A percentile compares a stretch with the other conserved stretches of the same genome.
These are phyloP conservation scores for Boletus huronensis DNA, from an alignment of 768 basidiomycete species.

Conservation along the genomic window DNA sequence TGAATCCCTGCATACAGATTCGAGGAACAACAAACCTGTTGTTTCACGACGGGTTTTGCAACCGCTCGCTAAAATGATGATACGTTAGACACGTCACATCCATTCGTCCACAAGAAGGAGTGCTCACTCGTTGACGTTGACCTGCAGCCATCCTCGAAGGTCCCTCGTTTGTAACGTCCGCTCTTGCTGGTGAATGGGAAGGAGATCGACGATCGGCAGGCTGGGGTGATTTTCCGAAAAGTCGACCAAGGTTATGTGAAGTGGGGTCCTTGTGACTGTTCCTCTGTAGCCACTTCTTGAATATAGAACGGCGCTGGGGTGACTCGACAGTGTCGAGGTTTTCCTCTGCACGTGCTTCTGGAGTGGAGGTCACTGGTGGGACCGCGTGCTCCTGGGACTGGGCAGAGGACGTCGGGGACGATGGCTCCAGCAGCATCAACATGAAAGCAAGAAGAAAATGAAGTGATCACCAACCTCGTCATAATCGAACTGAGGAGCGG, in stretches of 20 bases:
- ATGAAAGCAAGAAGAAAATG: not conserved
- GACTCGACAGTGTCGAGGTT: too few species aligned
- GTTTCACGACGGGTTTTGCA: too few species aligned
- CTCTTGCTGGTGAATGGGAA: not conserved
- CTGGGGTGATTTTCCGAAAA: too few species aligned
- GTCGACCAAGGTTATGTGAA: too few species aligned
- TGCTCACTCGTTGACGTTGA: not conserved
- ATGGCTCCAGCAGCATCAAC: not conserved
- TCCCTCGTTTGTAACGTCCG: not conserved
- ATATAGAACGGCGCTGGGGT: not conserved
- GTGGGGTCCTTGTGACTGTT: too few species aligned
- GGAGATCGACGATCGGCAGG: not conserved
- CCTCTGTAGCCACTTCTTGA: too few species aligned
- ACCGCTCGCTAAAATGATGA: too few species aligned
- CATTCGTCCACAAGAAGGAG: too few species aligned
- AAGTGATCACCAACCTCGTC: not conserved
- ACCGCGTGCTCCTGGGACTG: not conserved
- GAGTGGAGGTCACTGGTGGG: too few species aligned
- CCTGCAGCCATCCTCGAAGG: not conserved
- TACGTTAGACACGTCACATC: too few species aligned
- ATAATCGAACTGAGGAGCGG: not conserved
- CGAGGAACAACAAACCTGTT: too few species aligned
- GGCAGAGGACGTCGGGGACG: not conserved
- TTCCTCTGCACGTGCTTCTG: too few species aligned
- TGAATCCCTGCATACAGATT: not conserved